Base-by-base conservation (phyloP, 305 asterid species). In the Solanum hybrid region DNA sequence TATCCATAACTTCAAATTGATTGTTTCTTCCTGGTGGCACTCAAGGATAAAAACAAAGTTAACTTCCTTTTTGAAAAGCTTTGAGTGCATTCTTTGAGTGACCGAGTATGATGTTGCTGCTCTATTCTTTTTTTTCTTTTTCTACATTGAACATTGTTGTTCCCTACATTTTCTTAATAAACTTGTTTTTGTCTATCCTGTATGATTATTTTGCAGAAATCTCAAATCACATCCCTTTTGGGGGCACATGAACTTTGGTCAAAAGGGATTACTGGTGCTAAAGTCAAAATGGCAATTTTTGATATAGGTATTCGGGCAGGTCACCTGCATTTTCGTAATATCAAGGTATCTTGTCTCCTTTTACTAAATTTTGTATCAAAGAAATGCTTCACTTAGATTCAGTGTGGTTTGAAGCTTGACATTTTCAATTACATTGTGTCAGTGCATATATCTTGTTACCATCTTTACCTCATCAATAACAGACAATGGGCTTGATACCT, bases 241-340 rank as follows among this genome's bases (percentile, higher is more conserved):
- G 98, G 98, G 93, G 98, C 98, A 91, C 98, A 96, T 45, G 92
- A 96, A 88, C 95, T 96, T 87, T 97, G 99, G 99, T 93, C 96
- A 4, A 95, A 95, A 88, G 99, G 99, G 34, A 93, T 95, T 90
- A 95, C 98, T 64, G 99, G 99, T 88, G 91, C 98, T 69, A 95
- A 97, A 95, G 98, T 97, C 80, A 96, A 96, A 93, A 97, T 97
- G 98, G 99, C 98, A 89, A 96, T 97, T 90, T 97, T 97, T 92
- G 99, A 97, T 72, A 97, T 98, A 82, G 99, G 98, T 22, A 96
- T 97, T 90, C 98, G 99, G 87, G 93, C 93, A 88, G 90, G 93
- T 91, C 99, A 97, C 93, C 99, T 99, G 90, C 99, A 97, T 92
- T 96, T 97, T 87, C 99, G 98, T 42, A 95, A 97, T 92, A 95